These are phyloP conservation scores for Torulaspora microellipsoides DNA, from an alignment of 805 yeast species.

Conservation along the genomic window DNA sequence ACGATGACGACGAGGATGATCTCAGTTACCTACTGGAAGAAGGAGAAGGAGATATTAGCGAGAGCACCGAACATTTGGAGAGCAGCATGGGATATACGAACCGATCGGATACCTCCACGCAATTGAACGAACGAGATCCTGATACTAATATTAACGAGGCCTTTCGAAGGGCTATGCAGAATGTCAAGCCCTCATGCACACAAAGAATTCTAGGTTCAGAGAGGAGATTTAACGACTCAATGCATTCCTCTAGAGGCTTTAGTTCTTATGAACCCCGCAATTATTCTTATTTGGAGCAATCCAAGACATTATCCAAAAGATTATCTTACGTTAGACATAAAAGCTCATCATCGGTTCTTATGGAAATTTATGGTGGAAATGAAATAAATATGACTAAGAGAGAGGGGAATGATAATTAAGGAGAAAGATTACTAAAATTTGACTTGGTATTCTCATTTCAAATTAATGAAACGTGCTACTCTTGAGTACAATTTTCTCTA, in stretches of 20 bases:
- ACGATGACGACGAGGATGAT: conserved; percentile 17
- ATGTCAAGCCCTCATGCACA: conserved; percentile 10
- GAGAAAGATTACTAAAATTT: too few species aligned
- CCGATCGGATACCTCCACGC: neutral
- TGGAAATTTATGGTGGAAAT: neutral
- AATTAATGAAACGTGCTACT: too few species aligned
- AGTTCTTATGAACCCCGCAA: conserved; percentile 8
- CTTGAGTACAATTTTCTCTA: too few species aligned
- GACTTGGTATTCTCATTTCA: too few species aligned
- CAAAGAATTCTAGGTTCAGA: conserved; percentile 1
- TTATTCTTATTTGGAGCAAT: neutral
- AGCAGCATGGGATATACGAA: too few species aligned
- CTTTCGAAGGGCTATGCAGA: conserved; percentile 20
- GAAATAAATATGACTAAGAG: neutral
- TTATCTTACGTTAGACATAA: conserved; percentile 1
- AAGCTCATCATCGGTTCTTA: conserved; percentile 3
- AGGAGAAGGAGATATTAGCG: conserved; percentile 4
- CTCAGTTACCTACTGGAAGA: conserved; percentile 25
- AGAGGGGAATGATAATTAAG: neutral
- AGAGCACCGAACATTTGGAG: too few species aligned
- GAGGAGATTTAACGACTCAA: neutral
- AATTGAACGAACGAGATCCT: neutral
- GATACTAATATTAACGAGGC: conserved; percentile 15
- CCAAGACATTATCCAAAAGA: conserved; percentile 1
- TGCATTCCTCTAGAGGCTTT: conserved; percentile 2